Base-by-base conservation (phyloP, 1,139 yeast species). In the Yamadazyma jaroonii region DNA sequence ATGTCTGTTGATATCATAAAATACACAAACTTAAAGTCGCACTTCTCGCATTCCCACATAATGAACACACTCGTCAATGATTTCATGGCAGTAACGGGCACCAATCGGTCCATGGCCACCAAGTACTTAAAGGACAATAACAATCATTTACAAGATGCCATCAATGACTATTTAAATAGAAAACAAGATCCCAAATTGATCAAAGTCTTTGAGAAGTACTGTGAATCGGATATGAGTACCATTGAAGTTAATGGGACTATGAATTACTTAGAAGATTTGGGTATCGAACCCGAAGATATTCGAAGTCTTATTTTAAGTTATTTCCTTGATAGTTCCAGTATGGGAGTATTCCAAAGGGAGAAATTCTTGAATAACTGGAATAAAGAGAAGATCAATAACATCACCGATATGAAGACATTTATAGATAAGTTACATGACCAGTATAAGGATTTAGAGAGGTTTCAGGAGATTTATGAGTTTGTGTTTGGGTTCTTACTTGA, bases 201-300 rank as follows among this genome's bases (percentile, higher is more conserved):
- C 25, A 34, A 40, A 5, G 29, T 62, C n/a, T 71, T 52, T 42
- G 55, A 63, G 22, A 47, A 53, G 37, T 67, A 65, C 41, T 49
- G 52, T 31, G 73, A 72, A 40, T 72, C 71, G 40, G 43, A 58
- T 1, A 40, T 43, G 2, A 50, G 57, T 15, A 44, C 46, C 2
- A 71, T 69, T 25, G 92, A 81, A 25, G 72, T 84, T 21, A 92
- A 87, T 41, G 97, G 96, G 0, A 83, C 96, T 0, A 61, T 90
- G 14, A 50, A 56, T 31, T 85, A 82, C 49, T 64, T 88, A 30
- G 71, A 67, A 8, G 96, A 84, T 50, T 61, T 90, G 36, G 78
- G 75, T 0, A 68, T 84, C 32, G 80, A 79, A 12, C 82, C 90
- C 0, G 97, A 90, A 48, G 90, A 90, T 52, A 67, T 78, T 7